Conservation (phyloP, 495 filamentous ascomycete species). For the Evansstolkia leycettana region DNA sequence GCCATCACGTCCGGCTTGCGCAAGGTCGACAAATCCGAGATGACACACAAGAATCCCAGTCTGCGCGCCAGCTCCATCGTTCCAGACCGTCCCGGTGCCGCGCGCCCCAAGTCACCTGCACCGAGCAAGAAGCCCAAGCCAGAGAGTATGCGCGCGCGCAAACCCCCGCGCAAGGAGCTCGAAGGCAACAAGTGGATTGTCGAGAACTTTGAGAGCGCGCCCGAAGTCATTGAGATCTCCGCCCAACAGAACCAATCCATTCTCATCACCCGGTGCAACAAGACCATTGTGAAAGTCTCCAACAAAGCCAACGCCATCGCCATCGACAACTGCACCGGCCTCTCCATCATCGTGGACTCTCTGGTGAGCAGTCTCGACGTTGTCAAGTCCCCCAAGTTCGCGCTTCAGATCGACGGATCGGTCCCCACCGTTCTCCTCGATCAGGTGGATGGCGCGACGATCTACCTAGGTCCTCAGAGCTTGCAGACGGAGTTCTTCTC, state of each 20-base stretch:
- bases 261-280: conserved; percentile 80
- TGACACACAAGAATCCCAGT: conserved; percentile 98
- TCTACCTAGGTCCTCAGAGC: conserved; percentile 76
- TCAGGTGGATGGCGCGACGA: conserved; percentile 77
- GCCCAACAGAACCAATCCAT: conserved; percentile 78
- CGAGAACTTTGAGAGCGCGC: conserved; percentile 82
- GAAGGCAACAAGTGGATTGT: conserved; percentile 95
- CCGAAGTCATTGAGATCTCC: conserved; percentile 58
- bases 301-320: conserved; percentile 94
- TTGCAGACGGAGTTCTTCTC: conserved; percentile 70
- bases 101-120: conserved; percentile 64
- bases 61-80: conserved; percentile 65
- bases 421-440: conserved; percentile 83
- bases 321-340: conserved; percentile 75
- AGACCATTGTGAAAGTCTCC: conserved; percentile 75
- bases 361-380: conserved; percentile 86
- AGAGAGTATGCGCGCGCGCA: conserved; percentile 85
- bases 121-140: conserved; percentile 91
- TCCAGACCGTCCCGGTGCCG: conserved; percentile 34
- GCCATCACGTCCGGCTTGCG: conserved; percentile 73
- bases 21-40: conserved; percentile 86
- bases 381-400: conserved; percentile 88
- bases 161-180: conserved; percentile 80
- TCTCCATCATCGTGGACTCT: conserved; percentile 76
- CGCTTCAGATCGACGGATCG: conserved; percentile 71